Conservation (phyloP, 2,329 filamentous ascomycete species). For the Lasiodiplodia gonubiensis region DNA sequence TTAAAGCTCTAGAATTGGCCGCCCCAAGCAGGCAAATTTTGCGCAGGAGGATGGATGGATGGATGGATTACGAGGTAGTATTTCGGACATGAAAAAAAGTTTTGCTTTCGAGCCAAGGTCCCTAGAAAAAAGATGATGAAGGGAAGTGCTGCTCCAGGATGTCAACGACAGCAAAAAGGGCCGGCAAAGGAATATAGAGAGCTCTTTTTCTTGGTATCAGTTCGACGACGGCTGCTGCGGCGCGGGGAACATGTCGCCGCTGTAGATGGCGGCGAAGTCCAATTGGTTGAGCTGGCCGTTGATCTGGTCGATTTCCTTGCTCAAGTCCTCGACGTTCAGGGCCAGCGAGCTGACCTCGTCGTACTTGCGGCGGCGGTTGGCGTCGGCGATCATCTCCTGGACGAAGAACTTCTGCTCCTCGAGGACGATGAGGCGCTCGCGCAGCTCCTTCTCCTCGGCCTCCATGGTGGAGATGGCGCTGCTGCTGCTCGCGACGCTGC, state of each 20-base stretch:
- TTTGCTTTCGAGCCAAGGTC: not conserved
- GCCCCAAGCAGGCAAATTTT: not conserved
- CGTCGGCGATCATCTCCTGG: conserved; percentile 79
- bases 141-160: not conserved
- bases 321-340: conserved; percentile 81
- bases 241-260: conserved; percentile 33
- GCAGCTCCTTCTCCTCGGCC: conserved; percentile 80
- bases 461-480: conserved; percentile 71
- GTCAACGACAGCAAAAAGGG: not conserved
- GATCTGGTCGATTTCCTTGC: conserved; percentile 73
- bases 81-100: not conserved
- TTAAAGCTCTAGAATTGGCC: not conserved
- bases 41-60: not conserved
- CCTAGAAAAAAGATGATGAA: not conserved
- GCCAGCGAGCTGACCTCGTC: conserved; percentile 84
- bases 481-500: conserved; percentile 61
- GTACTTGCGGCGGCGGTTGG: conserved; percentile 76
- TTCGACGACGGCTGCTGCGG: not conserved
- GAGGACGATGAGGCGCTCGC: conserved; percentile 80
- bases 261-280: conserved; percentile 64
- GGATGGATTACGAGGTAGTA: not conserved
- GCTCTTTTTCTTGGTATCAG: not conserved
- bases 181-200: not conserved
- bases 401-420: conserved; percentile 94
- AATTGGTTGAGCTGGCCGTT: conserved; percentile 69